Percentiles rank a stretch among this genome's conserved stretches.
Evolutionary conservation across 164 flowering plant species (phyloP).

Genomic region (Aristolochia californica): DNA sequence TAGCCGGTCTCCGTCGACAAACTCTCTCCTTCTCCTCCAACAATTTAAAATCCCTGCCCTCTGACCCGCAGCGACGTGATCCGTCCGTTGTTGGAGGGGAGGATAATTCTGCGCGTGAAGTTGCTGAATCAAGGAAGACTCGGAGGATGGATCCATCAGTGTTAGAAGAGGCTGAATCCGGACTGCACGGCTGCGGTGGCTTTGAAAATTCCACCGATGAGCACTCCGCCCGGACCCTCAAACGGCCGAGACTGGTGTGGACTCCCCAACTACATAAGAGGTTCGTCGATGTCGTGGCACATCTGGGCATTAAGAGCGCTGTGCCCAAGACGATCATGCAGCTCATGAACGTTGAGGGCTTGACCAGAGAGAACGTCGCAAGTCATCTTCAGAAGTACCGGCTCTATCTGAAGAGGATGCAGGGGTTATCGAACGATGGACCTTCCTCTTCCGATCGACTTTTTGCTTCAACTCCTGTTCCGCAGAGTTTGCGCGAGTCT

Average conservation of each 20-base stretch:
- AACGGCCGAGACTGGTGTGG: constrained; percentile 84
- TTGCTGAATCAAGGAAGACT: constrained; percentile 29
- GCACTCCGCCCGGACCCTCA: constrained; percentile 32
- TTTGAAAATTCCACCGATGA: constrained; percentile 28
- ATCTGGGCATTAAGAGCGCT: constrained; percentile 79
- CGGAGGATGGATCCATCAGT: constrained; percentile 19
- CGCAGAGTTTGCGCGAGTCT: constrained; percentile 39
- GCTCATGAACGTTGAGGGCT: constrained; percentile 92
- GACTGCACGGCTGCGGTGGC: constrained; percentile 12
- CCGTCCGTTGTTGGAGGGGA: constrained; percentile 15
- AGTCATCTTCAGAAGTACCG: constrained; percentile 94
- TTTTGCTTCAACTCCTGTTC: constrained; percentile 55
- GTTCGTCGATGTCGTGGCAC: constrained; percentile 85
- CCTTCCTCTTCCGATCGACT: constrained; percentile 46
- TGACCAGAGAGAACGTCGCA: constrained; percentile 91
- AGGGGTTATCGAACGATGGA: constrained; percentile 48
- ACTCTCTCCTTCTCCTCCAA: constrained; percentile 1
- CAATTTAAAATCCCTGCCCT: constrained; percentile 22
- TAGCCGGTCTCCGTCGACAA: constrained; percentile 34
- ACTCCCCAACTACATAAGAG: constrained; percentile 94
- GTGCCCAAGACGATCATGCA: constrained; percentile 98
- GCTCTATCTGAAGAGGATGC: constrained; percentile 81
- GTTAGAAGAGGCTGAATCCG: constrained; percentile 42
- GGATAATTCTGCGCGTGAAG: constrained; percentile 9
- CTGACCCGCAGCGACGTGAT: constrained; percentile 10